phyloP scores from a whole-genome alignment of 2,329 filamentous ascomycete species.

The Colletotrichum chrysophilum region DNA sequence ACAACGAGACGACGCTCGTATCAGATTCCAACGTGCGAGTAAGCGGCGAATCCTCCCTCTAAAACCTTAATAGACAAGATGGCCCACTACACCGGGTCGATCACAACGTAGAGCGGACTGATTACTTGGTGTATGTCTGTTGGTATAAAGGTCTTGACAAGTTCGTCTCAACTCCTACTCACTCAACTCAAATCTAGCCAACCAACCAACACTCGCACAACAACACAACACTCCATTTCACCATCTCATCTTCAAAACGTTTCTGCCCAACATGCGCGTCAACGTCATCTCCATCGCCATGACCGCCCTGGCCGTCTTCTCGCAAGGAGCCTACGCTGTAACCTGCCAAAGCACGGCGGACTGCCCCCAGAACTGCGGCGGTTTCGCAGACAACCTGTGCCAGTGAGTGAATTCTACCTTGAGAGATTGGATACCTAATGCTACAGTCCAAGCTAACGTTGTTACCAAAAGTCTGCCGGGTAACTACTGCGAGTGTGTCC shows the following conservation, averaged over 20 bases:
- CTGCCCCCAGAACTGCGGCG: not conserved
- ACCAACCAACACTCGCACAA: not conserved
- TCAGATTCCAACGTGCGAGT: not conserved
- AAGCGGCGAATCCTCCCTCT: not conserved
- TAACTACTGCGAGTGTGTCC: not conserved
- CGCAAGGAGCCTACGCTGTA: not conserved
- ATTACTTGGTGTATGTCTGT: not conserved
- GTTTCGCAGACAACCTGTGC: not conserved
- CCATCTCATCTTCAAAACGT: rapidly evolving
- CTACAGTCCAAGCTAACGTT: not conserved
- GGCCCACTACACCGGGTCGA: not conserved
- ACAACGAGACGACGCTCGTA: not conserved
- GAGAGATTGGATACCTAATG: not conserved
- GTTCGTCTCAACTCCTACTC: not conserved
- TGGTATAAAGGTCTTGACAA: not conserved
- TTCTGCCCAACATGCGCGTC: not conserved
- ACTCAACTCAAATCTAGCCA: not conserved
- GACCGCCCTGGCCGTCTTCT: not conserved
- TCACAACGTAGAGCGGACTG: not conserved
- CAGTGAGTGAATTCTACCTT: not conserved
- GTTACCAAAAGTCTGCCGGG: not conserved
- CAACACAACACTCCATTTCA: not conserved
- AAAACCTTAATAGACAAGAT: not conserved
- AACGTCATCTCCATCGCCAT: not conserved
- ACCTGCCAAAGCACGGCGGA: not conserved